A percentile compares a stretch with the other conserved stretches of the same genome.
Conservation (phyloP, 345 rosid species). For the Lenwebbia sp. region DNA sequence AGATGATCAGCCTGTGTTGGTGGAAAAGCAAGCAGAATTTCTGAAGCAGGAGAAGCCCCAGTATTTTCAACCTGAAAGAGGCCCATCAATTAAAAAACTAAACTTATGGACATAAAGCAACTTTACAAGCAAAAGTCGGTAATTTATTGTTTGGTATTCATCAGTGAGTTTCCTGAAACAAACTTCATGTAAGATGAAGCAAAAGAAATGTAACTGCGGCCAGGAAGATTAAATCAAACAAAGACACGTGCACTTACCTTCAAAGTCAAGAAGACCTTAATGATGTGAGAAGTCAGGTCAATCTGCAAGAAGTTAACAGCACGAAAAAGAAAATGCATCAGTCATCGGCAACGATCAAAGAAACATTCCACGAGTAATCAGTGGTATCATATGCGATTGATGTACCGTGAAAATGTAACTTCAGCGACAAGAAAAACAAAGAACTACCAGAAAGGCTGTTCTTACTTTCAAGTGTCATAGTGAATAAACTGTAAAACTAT, state of each 20-base stretch:
- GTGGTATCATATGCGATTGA: neutral
- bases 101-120: neutral
- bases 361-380: neutral
- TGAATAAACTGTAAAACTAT: neutral
- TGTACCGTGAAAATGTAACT: neutral
- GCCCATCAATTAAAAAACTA: neutral
- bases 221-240: neutral
- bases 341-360: conserved; percentile 7
- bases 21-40: conserved; percentile 79
- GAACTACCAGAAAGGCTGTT: neutral
- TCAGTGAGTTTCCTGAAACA: neutral
- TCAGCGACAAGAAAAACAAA: neutral
- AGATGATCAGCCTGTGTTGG: conserved; percentile 58
- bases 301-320: conserved; percentile 40
- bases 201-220: neutral
- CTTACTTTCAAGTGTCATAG: neutral
- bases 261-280: conserved; percentile 71
- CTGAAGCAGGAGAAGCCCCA: conserved; percentile 52
- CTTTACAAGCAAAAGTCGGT: neutral
- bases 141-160: neutral
- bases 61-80: conserved; percentile 63
- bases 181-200: neutral
- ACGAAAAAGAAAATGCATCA: conserved; percentile 1
- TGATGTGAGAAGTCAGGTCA: conserved; percentile 81
- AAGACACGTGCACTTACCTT: conserved; percentile 37